Conservation (phyloP, 345 rosid species). For the Brassica juncea region DNA sequence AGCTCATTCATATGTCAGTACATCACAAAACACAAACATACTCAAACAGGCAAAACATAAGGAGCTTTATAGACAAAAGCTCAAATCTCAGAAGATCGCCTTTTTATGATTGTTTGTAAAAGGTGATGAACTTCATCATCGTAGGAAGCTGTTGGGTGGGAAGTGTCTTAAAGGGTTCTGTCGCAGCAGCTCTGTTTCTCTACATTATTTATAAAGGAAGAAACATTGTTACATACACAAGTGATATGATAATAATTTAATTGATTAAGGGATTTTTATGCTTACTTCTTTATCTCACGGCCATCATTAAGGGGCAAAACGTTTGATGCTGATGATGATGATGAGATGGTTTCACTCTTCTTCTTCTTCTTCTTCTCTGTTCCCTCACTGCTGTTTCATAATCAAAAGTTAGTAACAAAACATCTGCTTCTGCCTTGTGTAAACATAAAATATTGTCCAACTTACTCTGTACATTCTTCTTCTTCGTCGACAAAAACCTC, state of each 20-base stretch:
- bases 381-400: slow-evolving; percentile 17
- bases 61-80: slow-evolving; percentile 54
- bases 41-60: background rate
- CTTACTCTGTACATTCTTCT: slow-evolving; percentile 72
- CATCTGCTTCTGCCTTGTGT: background rate
- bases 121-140: slow-evolving; percentile 46
- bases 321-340: slow-evolving; percentile 31
- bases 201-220: slow-evolving; percentile 22
- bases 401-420: background rate
- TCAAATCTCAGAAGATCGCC: slow-evolving; percentile 16
- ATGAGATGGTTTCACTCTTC: slow-evolving; percentile 28
- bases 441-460: background rate
- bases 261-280: background rate
- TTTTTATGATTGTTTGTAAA: background rate
- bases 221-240: slow-evolving; percentile 7
- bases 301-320: slow-evolving; percentile 30
- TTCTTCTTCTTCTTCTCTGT: slow-evolving; percentile 19
- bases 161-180: slow-evolving; percentile 84
- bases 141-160: slow-evolving; percentile 66
- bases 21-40: slow-evolving; percentile 21
- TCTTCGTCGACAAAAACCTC: slow-evolving; percentile 88
- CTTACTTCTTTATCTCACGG: slow-evolving; percentile 43
- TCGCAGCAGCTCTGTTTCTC: slow-evolving; percentile 78
- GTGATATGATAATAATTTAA: background rate
- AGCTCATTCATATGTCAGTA: background rate